Percentiles rank a stretch among this genome's conserved stretches.
Evolutionary conservation across 805 yeast species (phyloP).

Genomic region (Wickerhamomyces tratensis): DNA sequence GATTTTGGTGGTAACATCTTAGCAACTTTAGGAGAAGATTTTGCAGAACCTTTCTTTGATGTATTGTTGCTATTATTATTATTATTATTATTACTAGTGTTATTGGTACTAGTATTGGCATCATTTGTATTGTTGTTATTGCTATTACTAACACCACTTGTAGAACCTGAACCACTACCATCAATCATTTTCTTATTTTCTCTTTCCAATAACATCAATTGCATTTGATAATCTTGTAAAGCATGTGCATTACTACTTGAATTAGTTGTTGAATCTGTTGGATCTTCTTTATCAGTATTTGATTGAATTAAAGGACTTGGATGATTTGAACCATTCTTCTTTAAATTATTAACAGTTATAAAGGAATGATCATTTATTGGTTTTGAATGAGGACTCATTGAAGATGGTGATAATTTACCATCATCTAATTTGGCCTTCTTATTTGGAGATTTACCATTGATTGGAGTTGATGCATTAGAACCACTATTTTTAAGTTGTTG

Average conservation of each 20-base stretch:
- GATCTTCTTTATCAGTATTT: slow-evolving; percentile 8
- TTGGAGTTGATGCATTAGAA: background rate
- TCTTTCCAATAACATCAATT: slow-evolving; percentile 61
- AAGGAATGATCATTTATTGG: background rate
- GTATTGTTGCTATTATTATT: too few species aligned
- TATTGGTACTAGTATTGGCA: too few species aligned
- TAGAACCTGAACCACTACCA: slow-evolving; percentile 11
- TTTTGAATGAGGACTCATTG: slow-evolving; percentile 1
- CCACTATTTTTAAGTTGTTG: background rate
- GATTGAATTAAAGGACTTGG: slow-evolving; percentile 13
- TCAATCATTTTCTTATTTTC: slow-evolving; percentile 65
- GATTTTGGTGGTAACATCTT: slow-evolving; percentile 18
- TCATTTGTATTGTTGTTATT: too few species aligned
- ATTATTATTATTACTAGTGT: too few species aligned
- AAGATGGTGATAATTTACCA: slow-evolving; percentile 6
- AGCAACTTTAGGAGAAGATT: background rate
- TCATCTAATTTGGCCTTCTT: slow-evolving; percentile 14
- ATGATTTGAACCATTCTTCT: slow-evolving; percentile 10
- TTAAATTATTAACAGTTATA: too few species aligned
- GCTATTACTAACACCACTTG: too few species aligned
- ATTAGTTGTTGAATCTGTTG: slow-evolving; percentile 14
- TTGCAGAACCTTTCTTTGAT: too few species aligned
- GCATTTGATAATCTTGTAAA: slow-evolving; percentile 75
- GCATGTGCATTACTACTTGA: slow-evolving; percentile 30
- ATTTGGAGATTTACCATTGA: slow-evolving; percentile 6